These are phyloP conservation scores for Neckera pumila DNA, from an alignment of 225 moss, liverwort and hornwort species.

Conservation along the genomic window DNA sequence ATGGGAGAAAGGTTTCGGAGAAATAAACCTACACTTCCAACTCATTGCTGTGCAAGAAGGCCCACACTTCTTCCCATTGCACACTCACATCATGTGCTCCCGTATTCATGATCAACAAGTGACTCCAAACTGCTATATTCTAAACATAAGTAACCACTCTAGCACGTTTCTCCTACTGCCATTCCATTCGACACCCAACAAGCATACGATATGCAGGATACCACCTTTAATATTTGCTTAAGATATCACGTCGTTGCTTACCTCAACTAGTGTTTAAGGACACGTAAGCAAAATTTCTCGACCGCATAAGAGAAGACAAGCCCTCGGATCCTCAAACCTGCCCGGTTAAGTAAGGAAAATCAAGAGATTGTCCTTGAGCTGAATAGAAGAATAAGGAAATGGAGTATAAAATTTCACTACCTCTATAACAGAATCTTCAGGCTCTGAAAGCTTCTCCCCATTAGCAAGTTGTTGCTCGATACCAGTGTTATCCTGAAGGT, in stretches of 20 bases:
- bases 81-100: neutral
- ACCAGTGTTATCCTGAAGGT: neutral
- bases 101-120: neutral
- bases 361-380: neutral
- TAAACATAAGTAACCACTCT: neutral
- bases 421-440: neutral
- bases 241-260: neutral
- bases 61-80: neutral
- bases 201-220: neutral
- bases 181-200: neutral
- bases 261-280: neutral
- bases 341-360: neutral
- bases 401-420: slow-evolving; percentile 6
- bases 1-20: neutral
- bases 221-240: neutral
- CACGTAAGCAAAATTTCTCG: neutral
- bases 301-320: neutral
- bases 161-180: neutral
- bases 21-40: neutral
- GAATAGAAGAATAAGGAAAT: neutral
- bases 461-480: neutral
- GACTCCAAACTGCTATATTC: neutral
- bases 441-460: neutral
- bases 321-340: neutral
- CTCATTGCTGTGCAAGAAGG: neutral